Conservation (phyloP, 306 rosid genomes). For the Phaseolus lunatus region DNA sequence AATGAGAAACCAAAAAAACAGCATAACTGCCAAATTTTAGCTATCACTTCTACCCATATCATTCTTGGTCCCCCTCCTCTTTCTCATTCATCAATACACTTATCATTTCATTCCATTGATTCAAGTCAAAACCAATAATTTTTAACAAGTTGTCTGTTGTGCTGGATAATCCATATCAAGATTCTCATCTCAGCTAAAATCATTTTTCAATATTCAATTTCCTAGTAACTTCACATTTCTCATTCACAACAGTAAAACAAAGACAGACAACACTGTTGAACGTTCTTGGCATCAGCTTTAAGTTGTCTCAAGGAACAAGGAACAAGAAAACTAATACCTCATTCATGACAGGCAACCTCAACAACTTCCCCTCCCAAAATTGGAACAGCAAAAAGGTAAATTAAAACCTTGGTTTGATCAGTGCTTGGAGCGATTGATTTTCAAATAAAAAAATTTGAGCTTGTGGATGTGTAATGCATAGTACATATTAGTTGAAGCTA, state of each 20-base stretch:
- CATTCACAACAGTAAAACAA: not conserved
- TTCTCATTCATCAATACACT: not conserved
- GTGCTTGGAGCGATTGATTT: not conserved
- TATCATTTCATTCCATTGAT: not conserved
- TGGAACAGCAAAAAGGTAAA: not conserved
- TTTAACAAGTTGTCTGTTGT: constrained; percentile 16
- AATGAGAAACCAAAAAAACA: not conserved
- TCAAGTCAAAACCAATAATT: not conserved
- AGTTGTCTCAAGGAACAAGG: not conserved
- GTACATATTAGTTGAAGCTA: not conserved
- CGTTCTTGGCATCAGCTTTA: not conserved
- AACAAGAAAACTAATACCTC: not conserved
- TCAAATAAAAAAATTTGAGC: constrained; percentile 22
- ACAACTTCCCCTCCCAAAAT: not conserved
- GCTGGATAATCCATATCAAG: not conserved
- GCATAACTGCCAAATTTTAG: not conserved
- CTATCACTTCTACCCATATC: not conserved
- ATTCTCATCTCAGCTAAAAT: not conserved
- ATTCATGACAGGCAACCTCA: not conserved
- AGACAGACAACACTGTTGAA: not conserved
- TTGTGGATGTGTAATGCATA: too few species aligned
- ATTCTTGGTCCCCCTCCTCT: not conserved
- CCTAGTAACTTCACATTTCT: not conserved
- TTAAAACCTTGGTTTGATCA: not conserved
- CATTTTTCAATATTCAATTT: not conserved